Evolutionary conservation across 2,329 filamentous ascomycete species (phyloP), one percentile per base, ranked within the genome.

Genomic region (Nemania bipapillata): DNA sequence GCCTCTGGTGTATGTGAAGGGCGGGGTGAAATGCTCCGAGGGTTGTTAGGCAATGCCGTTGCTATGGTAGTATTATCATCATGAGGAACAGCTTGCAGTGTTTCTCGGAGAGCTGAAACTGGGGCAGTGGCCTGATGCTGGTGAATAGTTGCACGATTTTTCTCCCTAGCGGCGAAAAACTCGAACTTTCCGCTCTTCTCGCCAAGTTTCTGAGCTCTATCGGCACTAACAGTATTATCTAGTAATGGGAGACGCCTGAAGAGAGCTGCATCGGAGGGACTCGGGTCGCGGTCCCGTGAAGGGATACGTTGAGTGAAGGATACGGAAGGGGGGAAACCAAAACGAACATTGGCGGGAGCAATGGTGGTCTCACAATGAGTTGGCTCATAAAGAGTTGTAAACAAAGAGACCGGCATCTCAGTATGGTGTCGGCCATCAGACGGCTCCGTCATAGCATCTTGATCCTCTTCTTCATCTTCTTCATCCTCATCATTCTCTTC

Each of bases 151-250:
- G 54, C 70, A 9, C 76, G 80, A 60, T 83, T 83, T 24, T 76
- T 72, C 54, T 81, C 82, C 28, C 82, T 76, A 5, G 82, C 81
- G 3, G 73, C 74, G 58, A 83, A 83, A 58, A 74, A 83, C 24
- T 82, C 81, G 8, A 66, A 66, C 57, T 83, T 83, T 1, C 80
- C 81, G 2, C 77, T 79, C 58, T 74, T 79, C 26, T 76, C 72
- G 0, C 81, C 81, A 50, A 83, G 73, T 6, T 72, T 57, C 45
- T 79, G 76, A 17, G 77, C 78, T 74, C 77, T 73, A 26, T 49
- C 60, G 35, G 74, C 71, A 28, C 57, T 71, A 35, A 70, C 59
- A 22, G 3, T 59, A 74, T 60, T 78, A 52, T 66, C 78, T 72
- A 67, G 76, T 72, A 74, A 64, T 11, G 80, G 77, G 7, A 59